Evolutionary conservation across 257 asterid genomes (phyloP).

Genomic region (Ilex aquifolium): DNA sequence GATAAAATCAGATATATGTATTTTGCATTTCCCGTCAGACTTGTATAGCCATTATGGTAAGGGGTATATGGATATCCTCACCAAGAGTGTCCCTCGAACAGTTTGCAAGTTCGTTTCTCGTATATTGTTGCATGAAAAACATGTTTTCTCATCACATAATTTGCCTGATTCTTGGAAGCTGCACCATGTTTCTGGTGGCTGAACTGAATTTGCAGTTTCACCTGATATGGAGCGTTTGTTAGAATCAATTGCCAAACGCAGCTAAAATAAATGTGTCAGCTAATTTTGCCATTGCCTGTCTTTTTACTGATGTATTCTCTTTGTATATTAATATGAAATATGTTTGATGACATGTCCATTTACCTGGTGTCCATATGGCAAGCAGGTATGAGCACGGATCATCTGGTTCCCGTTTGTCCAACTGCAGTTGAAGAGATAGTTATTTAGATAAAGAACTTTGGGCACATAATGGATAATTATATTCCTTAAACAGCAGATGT

Average conservation of each 20-base stretch:
- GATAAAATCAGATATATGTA: too few species aligned
- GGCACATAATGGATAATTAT: neutral
- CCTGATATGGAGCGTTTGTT: neutral
- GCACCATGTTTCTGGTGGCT: neutral
- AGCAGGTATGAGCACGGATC: neutral
- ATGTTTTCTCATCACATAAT: slow-evolving; percentile 48
- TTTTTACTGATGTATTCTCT: too few species aligned
- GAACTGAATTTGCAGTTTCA: neutral
- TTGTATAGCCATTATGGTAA: neutral
- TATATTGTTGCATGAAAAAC: slow-evolving; percentile 57
- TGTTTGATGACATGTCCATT: too few species aligned
- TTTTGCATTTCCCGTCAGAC: slow-evolving; percentile 8
- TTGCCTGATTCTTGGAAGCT: slow-evolving; percentile 23
- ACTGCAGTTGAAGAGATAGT: neutral
- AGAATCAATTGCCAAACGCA: neutral
- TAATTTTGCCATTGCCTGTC: neutral
- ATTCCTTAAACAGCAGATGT: neutral
- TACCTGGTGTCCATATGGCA: neutral
- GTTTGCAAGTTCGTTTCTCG: slow-evolving; percentile 68
- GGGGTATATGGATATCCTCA: slow-evolving; percentile 32
- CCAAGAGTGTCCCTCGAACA: slow-evolving; percentile 94
- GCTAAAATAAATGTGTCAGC: neutral
- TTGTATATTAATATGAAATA: too few species aligned
- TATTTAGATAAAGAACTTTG: too few species aligned
- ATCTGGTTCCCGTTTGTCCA: neutral